phyloP scores from a whole-genome alignment of 345 rosid genomes.

The Eucalyptus grandis region DNA sequence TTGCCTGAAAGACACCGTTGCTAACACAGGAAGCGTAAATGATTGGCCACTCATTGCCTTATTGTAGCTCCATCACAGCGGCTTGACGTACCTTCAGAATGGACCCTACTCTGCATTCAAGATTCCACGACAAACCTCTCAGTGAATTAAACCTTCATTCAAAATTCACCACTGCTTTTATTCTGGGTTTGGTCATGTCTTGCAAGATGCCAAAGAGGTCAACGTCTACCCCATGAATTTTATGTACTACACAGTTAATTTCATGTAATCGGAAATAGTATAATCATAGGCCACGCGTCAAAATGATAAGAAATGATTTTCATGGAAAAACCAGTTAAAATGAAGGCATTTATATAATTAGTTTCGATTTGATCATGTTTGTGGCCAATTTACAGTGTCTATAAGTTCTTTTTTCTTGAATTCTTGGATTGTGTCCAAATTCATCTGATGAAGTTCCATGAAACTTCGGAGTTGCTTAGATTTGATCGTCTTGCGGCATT shows the following conservation, averaged over 20 bases:
- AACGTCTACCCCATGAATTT: background rate
- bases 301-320: background rate
- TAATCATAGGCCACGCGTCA: background rate
- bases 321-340: background rate
- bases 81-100: background rate
- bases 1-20: background rate
- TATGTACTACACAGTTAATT: background rate
- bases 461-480: background rate
- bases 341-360: background rate
- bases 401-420: background rate
- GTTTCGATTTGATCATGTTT: background rate
- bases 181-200: background rate
- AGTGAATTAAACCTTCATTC: background rate
- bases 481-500: background rate
- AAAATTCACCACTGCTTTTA: background rate
- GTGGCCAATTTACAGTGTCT: background rate
- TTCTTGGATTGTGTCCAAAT: background rate
- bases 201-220: background rate
- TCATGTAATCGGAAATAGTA: background rate
- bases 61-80: background rate
- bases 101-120: background rate
- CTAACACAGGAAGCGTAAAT: background rate
- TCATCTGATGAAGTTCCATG: background rate
- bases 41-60: background rate
- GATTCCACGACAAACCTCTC: background rate